Evolutionary conservation across 176 grass and related monocot species (phyloP), one percentile per base, ranked within the genome.

Genomic region (Cenchrus fungigraminus): DNA sequence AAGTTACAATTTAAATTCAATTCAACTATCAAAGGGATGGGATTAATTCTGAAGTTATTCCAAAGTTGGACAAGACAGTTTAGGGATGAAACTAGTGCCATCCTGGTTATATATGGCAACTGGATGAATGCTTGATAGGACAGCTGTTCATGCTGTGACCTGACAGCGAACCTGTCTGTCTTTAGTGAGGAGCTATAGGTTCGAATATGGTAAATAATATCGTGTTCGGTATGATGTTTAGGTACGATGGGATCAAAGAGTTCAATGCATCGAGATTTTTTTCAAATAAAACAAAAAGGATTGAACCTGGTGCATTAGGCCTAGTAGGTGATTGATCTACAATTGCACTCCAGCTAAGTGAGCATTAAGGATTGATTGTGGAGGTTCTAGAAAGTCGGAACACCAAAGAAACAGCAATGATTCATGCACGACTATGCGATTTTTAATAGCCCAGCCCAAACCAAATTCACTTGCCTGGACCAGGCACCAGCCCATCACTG

Each of bases 401-500:
- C 71, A 52, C 46, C 46, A 15, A 22, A 49, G 19, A 71, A 25
- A 47, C 42, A 60, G 7, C 57, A 62, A 12, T 28, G 5, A 56
- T 28, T 54, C 45, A 67, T 37, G 59, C 46, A 52, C 45, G 74
- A 20, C 31, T 49, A 72, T 71, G 44, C 31, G 31, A 46, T 46
- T 46, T 46, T 46, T 46, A 43, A 19, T 42, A 65, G 72, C 25
- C 59, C 68, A 80, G 31, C 47, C 34, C 12, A 86, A 31, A 73
- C 14, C 11, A 80, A 74, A n/a, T 25, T 32, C 40, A 73, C 19
- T 40, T 80, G 32, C 9, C 53, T 20, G 12, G 25, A 80, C n/a
- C 42, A 71, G 19, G 28, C 8, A 86, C 46, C 45, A 46, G 47
- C 46, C 64, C 78, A 82, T 71, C 76, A 82, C 59, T 64, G 71